A percentile compares a stretch with the other conserved stretches of the same genome.
Evolutionary conservation across 1,284 basidiomycete species (phyloP).

Genomic region (Trichosporon inkin): DNA sequence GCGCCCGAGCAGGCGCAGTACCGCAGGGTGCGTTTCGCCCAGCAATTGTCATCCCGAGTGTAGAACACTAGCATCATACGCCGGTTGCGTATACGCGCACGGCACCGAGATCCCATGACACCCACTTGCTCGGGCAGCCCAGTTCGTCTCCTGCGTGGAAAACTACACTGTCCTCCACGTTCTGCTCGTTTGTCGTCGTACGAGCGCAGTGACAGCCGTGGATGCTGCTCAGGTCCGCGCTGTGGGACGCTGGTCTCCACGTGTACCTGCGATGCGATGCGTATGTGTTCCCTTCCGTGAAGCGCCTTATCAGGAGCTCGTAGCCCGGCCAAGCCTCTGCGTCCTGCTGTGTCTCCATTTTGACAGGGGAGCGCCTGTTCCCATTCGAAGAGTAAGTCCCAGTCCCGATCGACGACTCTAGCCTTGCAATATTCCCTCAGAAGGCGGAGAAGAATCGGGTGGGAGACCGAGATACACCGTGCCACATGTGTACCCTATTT

Average conservation of each 20-base stretch:
- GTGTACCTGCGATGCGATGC: background rate
- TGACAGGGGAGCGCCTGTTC: too few relatives aligned
- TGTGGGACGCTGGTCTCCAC: background rate
- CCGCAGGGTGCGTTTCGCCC: background rate
- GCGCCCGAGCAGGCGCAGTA: background rate
- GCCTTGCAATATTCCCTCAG: background rate
- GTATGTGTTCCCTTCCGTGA: background rate
- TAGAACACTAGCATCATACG: background rate
- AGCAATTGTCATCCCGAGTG: background rate
- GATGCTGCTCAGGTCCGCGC: background rate
- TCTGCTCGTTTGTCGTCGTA: background rate
- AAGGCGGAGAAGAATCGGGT: background rate
- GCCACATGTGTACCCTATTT: background rate
- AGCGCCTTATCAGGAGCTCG: background rate
- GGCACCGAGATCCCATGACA: background rate
- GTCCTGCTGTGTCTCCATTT: background rate
- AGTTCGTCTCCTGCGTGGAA: background rate
- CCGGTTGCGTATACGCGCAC: background rate
- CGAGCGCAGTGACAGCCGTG: background rate
- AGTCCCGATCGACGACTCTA: background rate
- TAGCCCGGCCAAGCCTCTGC: background rate
- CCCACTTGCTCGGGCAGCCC: background rate
- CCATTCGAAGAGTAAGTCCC: background rate
- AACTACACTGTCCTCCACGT: background rate
- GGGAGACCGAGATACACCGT: background rate